These are phyloP conservation scores for Tetracladium setigerum DNA, from an alignment of 495 filamentous ascomycete species.

Conservation along the genomic window DNA sequence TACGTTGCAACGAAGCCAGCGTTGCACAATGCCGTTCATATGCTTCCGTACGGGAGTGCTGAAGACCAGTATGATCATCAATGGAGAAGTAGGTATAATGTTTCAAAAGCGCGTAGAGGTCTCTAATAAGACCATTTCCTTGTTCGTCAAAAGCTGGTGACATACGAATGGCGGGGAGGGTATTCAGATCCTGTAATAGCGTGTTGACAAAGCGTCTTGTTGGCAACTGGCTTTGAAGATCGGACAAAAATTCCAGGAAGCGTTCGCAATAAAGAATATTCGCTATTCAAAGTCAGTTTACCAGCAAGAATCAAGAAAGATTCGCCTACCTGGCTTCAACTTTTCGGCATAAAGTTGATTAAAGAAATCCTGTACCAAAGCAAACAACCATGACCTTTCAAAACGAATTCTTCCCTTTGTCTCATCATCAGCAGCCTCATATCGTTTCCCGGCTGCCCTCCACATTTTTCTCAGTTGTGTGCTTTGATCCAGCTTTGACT, in stretches of 20 bases:
- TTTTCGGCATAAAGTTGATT: constrained; percentile 56
- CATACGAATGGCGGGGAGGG: constrained; percentile 73
- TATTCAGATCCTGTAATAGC: constrained; percentile 81
- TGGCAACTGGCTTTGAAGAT: constrained; percentile 88
- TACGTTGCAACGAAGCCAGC: constrained; percentile 74
- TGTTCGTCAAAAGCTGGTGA: constrained; percentile 70
- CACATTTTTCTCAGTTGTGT: constrained; percentile 76
- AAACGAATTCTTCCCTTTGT: constrained; percentile 76
- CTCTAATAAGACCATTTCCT: constrained; percentile 71
- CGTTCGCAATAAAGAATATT: constrained; percentile 82
- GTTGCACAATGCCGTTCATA: constrained; percentile 71
- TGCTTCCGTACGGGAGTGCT: constrained; percentile 62
- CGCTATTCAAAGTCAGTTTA: constrained; percentile 30
- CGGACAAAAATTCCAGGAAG: constrained; percentile 83
- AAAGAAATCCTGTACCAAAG: constrained; percentile 77
- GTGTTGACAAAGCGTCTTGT: constrained; percentile 92
- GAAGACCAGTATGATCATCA: constrained; percentile 80
- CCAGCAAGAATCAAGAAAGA: background rate
- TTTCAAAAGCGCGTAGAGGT: constrained; percentile 67
- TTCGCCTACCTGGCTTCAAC: constrained; percentile 26
- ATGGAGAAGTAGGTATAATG: constrained; percentile 87
- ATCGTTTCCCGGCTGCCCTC: constrained; percentile 80
- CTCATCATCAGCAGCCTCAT: constrained; percentile 76
- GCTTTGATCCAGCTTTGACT: constrained; percentile 58
- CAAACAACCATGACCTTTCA: constrained; percentile 90